Evolutionary conservation across 192 early-diverging fungal genomes (phyloP), one percentile per base, ranked within the genome.

Genomic region (Obelidium mucronatum): DNA sequence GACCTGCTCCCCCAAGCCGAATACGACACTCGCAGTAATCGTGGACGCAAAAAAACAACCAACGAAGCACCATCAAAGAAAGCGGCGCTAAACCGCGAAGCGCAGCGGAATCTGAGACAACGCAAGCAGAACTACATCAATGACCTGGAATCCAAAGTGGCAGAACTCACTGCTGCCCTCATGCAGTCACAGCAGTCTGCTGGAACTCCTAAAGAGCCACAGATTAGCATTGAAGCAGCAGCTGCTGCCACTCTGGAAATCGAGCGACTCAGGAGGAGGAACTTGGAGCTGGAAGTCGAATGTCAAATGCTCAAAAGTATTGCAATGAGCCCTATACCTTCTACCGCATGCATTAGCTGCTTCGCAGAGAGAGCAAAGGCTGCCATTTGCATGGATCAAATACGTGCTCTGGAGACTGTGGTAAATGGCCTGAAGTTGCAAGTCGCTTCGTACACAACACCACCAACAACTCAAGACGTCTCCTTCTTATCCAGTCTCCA

Each of bases 31-130:
- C 35, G 37, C 62, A 34, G 13, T 6, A 64, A 37, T 8, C 62
- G 62, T 35, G 62, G 62, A 31, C 5, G 62, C 6, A 64, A 64
- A 40, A 19, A 40, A 19, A 64, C 35, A 19, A 64, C 22, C 34
- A 17, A 40, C 13, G 62, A 64, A 13, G 62, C 62, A 31, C 62
- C 62, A 5, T 64, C 62, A 33, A 24, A 36, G 6, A 64, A 64
- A 24, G 62, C 62, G n/a, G 62, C 22, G 19, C 62, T 64, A 17
- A 64, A 64, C 33, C 62, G 62, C 34, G 35, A 64, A 13, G 62
- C 62, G 8, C 62, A 64, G 26, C 34, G 62, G 8, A 24, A 5
- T 17, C 62, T 64, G 28, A 24, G 62, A 35, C 4, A 35, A 6
- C 6, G 62, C 26, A 64, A 64, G 62, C 5, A 40, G 36, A 22